phyloP scores from a whole-genome alignment of 306 rosid species.

The Trichosanthes cucumerina region DNA sequence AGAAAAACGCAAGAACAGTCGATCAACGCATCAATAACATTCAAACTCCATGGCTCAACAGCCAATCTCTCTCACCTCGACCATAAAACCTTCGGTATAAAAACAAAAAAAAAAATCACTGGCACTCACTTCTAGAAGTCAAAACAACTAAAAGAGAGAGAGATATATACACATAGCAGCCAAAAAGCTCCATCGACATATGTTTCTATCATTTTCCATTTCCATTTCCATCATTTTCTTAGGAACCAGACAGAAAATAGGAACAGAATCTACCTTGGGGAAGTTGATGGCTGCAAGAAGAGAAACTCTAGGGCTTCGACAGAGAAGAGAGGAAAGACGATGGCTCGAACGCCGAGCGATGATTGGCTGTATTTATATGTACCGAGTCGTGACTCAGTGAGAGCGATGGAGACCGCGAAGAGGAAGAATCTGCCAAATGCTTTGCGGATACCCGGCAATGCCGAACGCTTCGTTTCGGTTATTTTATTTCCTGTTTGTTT shows the following conservation, averaged over 20 bases:
- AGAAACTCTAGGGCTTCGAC: conserved; percentile 4
- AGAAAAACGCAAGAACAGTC: not conserved
- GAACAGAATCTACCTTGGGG: conserved; percentile 9
- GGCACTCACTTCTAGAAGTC: not conserved
- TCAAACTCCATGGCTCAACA: not conserved
- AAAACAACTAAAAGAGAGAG: not conserved
- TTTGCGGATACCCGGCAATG: not conserved
- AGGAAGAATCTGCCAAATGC: not conserved
- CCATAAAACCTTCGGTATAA: not conserved
- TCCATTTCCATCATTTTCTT: conserved; percentile 4
- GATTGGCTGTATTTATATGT: not conserved
- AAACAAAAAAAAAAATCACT: not conserved
- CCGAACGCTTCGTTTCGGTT: not conserved
- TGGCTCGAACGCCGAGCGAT: not conserved
- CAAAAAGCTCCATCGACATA: not conserved
- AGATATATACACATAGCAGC: not conserved
- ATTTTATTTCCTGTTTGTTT: not conserved
- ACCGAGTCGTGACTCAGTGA: not conserved
- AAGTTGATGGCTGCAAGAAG: conserved; percentile 2
- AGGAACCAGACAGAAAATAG: conserved; percentile 3
- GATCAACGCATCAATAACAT: not conserved
- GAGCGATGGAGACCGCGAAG: not conserved
- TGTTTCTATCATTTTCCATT: not conserved
- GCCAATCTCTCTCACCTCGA: not conserved
- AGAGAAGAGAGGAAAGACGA: not conserved